These are phyloP conservation scores for Lanmaoa pseudosensibilis DNA, from an alignment of 768 basidiomycete species.

Conservation along the genomic window DNA sequence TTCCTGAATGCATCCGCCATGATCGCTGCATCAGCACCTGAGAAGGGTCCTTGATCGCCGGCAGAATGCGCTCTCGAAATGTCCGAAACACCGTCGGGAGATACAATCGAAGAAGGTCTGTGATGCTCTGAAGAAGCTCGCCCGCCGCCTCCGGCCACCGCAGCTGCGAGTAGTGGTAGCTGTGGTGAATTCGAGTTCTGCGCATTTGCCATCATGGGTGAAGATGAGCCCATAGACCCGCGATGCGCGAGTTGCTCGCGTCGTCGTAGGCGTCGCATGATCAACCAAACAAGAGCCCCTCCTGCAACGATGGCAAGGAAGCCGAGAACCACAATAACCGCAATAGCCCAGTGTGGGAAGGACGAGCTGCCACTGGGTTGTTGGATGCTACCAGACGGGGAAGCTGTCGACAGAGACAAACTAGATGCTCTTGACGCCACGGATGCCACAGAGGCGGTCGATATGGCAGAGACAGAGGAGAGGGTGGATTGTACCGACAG, in stretches of 20 bases:
- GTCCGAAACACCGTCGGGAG: slow-evolving; percentile 75
- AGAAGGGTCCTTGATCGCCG: slow-evolving; percentile 70
- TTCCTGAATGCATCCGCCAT: slow-evolving; percentile 92
- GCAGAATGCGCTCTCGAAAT: slow-evolving; percentile 60
- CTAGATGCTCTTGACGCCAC: slow-evolving; percentile 40
- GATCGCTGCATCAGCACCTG: slow-evolving; percentile 84
- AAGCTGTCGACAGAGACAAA: slow-evolving; percentile 9
- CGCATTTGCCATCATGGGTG: slow-evolving; percentile 79
- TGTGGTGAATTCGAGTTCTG: slow-evolving; percentile 42
- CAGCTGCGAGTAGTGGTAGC: slow-evolving; percentile 48
- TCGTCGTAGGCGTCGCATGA: slow-evolving; percentile 66
- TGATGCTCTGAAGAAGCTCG: slow-evolving; percentile 34
- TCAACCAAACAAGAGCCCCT: slow-evolving; percentile 67
- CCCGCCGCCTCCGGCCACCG: slow-evolving; percentile 33
- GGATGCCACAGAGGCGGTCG: slow-evolving; percentile 40
- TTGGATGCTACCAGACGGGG: slow-evolving; percentile 48
- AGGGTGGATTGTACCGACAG: slow-evolving; percentile 36
- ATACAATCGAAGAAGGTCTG: slow-evolving; percentile 41
- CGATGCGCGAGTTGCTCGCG: slow-evolving; percentile 54
- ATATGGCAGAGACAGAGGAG: slow-evolving; percentile 32
- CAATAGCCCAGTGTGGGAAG: slow-evolving; percentile 91
- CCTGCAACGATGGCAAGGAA: slow-evolving; percentile 77
- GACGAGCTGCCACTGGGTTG: slow-evolving; percentile 31
- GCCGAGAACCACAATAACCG: slow-evolving; percentile 83
- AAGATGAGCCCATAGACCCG: slow-evolving; percentile 74